Conservation (phyloP, 2,329 filamentous ascomycete species). For the Penicillium janthinellum region DNA sequence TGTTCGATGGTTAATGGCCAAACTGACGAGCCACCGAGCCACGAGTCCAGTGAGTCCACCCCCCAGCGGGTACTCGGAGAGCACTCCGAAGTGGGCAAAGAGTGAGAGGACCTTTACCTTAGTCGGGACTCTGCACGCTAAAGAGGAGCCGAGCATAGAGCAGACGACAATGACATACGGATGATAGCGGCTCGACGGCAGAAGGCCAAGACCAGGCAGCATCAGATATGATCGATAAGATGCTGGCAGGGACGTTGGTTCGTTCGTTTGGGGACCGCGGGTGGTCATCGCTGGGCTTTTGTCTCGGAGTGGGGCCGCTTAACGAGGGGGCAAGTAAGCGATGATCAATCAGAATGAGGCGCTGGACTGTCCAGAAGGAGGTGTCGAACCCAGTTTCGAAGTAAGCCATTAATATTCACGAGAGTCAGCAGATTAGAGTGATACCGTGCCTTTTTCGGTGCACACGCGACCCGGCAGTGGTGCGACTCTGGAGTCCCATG, state of each 20-base stretch:
- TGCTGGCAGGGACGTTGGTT: slow-evolving; percentile 16
- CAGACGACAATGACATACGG: too few species aligned
- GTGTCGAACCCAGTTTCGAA: too few species aligned
- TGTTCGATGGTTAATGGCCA: not conserved
- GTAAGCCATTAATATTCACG: too few species aligned
- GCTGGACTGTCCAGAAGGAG: too few species aligned
- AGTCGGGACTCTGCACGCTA: not conserved
- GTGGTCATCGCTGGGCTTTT: slow-evolving; percentile 4
- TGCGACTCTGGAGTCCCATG: not conserved
- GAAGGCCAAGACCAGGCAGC: slow-evolving; percentile 3
- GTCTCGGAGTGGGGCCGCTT: slow-evolving; percentile 1
- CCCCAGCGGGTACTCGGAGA: not conserved
- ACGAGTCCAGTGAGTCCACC: not conserved
- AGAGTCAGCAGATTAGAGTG: not conserved
- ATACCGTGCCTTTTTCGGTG: not conserved
- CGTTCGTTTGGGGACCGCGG: slow-evolving; percentile 10
- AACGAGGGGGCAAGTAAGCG: not conserved
- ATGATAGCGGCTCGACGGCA: not conserved
- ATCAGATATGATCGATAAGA: slow-evolving; percentile 32
- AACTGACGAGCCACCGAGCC: not conserved
- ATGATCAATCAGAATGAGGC: not conserved
- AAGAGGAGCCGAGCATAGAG: not conserved
- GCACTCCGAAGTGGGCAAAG: not conserved
- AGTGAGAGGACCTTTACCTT: not conserved
- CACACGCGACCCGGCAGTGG: not conserved